Percentiles rank a stretch among this genome's conserved stretches.
These are phyloP conservation scores for Septoria petroselini DNA, from an alignment of 2,329 filamentous ascomycete species.

Conservation along the genomic window DNA sequence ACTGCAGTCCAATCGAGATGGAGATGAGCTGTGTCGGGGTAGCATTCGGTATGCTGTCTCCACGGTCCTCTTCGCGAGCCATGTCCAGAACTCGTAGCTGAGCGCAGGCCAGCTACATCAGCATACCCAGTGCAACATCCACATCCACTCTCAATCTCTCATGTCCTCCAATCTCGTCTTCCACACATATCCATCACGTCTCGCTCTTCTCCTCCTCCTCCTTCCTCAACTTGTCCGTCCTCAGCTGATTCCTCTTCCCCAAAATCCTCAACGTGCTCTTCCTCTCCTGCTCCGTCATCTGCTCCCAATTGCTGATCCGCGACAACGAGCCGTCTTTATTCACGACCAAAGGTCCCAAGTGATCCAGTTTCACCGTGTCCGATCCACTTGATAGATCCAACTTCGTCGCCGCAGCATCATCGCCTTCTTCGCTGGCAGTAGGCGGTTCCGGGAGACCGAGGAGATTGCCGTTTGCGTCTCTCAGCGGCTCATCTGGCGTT, in stretches of 20 bases:
- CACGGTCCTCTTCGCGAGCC: too few relatives aligned
- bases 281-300: slow-evolving; percentile 67
- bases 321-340: slow-evolving; percentile 69
- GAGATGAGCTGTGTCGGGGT: too few relatives aligned
- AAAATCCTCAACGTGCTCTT: slow-evolving; percentile 65
- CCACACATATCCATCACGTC: too few relatives aligned
- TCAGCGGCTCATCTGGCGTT: neutral
- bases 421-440: slow-evolving; percentile 29
- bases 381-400: slow-evolving; percentile 38
- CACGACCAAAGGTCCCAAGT: slow-evolving; percentile 70
- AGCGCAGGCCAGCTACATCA: too few relatives aligned
- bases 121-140: too few relatives aligned
- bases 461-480: slow-evolving; percentile 8
- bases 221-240: slow-evolving; percentile 56
- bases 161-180: too few relatives aligned
- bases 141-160: too few relatives aligned
- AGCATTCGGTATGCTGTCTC: too few relatives aligned
- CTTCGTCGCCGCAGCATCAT: slow-evolving; percentile 35
- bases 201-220: slow-evolving; percentile 32
- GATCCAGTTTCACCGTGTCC: slow-evolving; percentile 58
- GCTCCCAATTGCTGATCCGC: slow-evolving; percentile 68
- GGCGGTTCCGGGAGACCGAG: slow-evolving; percentile 29
- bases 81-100: too few relatives aligned
- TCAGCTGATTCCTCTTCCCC: slow-evolving; percentile 64
- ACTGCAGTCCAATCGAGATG: too few relatives aligned